Evolutionary conservation across 345 rosid genomes (phyloP), one percentile per base, ranked within the genome.

Genomic region (Euphorbia pulcherrima): DNA sequence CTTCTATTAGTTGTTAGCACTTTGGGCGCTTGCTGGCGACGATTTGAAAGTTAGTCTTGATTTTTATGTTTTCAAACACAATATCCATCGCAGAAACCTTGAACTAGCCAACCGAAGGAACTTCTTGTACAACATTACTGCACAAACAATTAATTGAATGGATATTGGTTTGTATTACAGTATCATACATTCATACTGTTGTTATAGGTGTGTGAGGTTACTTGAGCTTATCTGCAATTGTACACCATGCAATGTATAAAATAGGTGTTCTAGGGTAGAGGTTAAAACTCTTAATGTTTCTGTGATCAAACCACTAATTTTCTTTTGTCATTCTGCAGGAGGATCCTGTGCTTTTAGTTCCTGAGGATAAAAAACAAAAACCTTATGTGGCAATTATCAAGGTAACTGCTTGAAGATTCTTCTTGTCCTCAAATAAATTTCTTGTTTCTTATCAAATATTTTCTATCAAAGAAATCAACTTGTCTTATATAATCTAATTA

Each of bases 301-400:
- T 35, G 23, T 17, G 62, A 9, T 26, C 61, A 21, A 29, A 9
- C 50, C 21, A 28, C 47, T 11, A 47, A 23, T 55, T n/a, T 40
- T 2, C 26, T 60, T 37, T 62, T 39, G 39, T 62, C 52, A n/a
- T 78, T 67, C 50, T 69, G 69, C 75, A 95, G 97, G 99, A 92
- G 83, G 99, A 92, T 84, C 96, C 97, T 6, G 98, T 95, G 44
- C 92, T 95, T 74, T 74, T 95, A 71, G 87, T 84, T 73, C 99
- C 99, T 0, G 98, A 86, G 73, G 96, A 90, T 71, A 68, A 71
- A 68, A 70, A 70, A 18, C 97, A 95, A 67, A 95, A 92, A 72
- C 98, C 99, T 40, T 92, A 95, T 75, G 98, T 92, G 29, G 99
- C 99, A 57, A 90, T 95, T 65, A 90, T 95, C 68, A 95, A 95